Conservation (phyloP, 306 rosid species). For the Corylus avellana region DNA sequence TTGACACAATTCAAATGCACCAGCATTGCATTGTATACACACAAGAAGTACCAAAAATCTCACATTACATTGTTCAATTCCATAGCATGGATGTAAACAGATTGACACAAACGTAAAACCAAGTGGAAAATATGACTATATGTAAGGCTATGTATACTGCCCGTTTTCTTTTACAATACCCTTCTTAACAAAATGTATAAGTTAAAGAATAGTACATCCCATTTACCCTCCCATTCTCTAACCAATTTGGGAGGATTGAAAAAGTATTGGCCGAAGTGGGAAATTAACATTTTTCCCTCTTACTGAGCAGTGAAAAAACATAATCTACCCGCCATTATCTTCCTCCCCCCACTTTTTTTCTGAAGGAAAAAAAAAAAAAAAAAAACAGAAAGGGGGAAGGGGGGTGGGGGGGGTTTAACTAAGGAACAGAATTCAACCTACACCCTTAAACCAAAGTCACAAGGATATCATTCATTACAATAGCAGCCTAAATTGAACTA, state of each 20-base stretch:
- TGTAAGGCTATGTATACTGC: not conserved
- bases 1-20: not conserved
- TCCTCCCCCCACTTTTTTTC: not conserved
- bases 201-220: not conserved
- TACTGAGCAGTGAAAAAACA: not conserved
- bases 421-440: not conserved
- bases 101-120: too few relatives aligned
- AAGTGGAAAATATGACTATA: too few relatives aligned
- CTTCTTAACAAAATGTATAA: not conserved
- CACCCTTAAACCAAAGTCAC: not conserved
- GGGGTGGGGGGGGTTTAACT: too few relatives aligned
- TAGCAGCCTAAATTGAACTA: conserved; percentile 1
- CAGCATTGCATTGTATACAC: not conserved
- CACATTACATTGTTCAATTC: not conserved
- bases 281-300: too few relatives aligned
- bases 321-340: not conserved
- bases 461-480: not conserved
- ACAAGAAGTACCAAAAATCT: not conserved
- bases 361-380: not conserved
- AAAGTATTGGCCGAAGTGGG: not conserved
- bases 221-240: not conserved
- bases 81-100: not conserved
- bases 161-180: not conserved
- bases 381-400: not conserved
- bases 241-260: not conserved